These are phyloP conservation scores for Phytophthora syringae DNA, from an alignment of 352 stramenopile genomes.

Conservation along the genomic window DNA sequence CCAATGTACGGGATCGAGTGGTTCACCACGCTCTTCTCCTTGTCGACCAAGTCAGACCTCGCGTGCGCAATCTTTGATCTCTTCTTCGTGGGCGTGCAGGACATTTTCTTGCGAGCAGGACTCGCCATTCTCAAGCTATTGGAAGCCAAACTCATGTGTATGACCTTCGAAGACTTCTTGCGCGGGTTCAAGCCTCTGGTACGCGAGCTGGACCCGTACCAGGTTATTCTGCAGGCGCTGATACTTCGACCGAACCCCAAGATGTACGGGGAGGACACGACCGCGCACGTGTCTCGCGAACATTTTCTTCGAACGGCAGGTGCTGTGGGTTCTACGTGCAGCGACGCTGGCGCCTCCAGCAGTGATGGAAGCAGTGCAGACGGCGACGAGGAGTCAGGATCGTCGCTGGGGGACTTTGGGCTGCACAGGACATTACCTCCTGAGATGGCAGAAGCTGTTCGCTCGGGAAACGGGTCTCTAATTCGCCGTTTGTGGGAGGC, in stretches of 20 bases:
- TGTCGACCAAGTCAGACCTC: constrained; percentile 84
- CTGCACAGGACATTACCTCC: constrained; percentile 72
- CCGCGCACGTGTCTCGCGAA: constrained; percentile 52
- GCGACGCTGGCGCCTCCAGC: constrained; percentile 23
- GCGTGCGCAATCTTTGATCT: constrained; percentile 86
- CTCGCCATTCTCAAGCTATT: constrained; percentile 82
- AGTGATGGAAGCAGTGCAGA: constrained; percentile 35
- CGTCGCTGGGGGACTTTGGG: constrained; percentile 52
- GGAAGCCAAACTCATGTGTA: constrained; percentile 84
- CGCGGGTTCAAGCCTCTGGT: constrained; percentile 84
- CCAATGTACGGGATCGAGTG: constrained; percentile 90
- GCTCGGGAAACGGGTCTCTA: constrained; percentile 38
- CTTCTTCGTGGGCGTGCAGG: constrained; percentile 80
- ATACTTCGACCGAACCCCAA: constrained; percentile 56
- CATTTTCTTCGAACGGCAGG: constrained; percentile 49
- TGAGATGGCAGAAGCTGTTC: constrained; percentile 51
- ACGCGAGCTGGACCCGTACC: constrained; percentile 78
- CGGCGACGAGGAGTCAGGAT: constrained; percentile 32
- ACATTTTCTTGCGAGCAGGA: constrained; percentile 84
- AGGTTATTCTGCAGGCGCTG: constrained; percentile 71
- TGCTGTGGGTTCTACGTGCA: constrained; percentile 26
- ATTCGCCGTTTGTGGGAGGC: constrained; percentile 56
- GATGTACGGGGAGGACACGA: constrained; percentile 61
- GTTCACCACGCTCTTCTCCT: constrained; percentile 89
- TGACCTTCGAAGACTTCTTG: constrained; percentile 86